Percentiles rank a stretch among this genome's conserved stretches.
Evolutionary conservation across 2,329 filamentous ascomycete genomes (phyloP).

Genomic region (Xylariomycetidae sp.): DNA sequence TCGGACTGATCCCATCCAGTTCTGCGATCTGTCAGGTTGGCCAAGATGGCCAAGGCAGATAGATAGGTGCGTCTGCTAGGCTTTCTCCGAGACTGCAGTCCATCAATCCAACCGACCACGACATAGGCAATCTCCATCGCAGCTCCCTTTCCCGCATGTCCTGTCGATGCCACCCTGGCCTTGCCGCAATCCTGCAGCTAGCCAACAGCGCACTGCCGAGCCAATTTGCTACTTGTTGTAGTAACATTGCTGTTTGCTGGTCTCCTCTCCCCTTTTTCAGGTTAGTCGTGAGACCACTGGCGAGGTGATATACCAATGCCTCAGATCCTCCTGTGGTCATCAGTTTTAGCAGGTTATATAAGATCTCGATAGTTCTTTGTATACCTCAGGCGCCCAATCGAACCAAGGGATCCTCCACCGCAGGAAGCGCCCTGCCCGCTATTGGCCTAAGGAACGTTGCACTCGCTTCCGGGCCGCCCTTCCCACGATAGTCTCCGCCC

Average conservation of each 20-base stretch:
- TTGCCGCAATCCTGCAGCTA: conserved; percentile 13
- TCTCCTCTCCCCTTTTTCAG: no score
- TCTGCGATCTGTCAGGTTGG: conserved; percentile 18
- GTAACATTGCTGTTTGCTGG: no score
- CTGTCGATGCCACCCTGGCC: conserved; percentile 11
- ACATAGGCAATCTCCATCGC: conserved; percentile 6
- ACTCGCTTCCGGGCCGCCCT: conserved; percentile 17
- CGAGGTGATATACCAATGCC: no score
- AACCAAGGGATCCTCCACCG: conserved; percentile 3
- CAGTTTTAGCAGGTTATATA: no score
- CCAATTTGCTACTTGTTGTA: conserved; percentile 7
- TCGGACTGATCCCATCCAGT: conserved; percentile 4
- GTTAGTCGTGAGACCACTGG: no score
- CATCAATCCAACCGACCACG: conserved; percentile 8
- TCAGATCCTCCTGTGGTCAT: no score
- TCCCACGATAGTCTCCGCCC: no score
- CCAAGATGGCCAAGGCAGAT: conserved; percentile 17
- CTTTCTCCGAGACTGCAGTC: conserved; percentile 15
- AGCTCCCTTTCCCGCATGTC: conserved; percentile 12
- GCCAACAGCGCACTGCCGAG: conserved; percentile 12
- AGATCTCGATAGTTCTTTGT: no score
- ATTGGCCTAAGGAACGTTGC: conserved; percentile 13
- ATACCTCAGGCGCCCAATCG: conserved; percentile 1
- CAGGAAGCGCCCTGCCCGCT: conserved; percentile 5
- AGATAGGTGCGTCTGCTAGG: no score